These are phyloP conservation scores for Tylopilus subfusipes DNA, from an alignment of 768 basidiomycete species.

Conservation along the genomic window DNA sequence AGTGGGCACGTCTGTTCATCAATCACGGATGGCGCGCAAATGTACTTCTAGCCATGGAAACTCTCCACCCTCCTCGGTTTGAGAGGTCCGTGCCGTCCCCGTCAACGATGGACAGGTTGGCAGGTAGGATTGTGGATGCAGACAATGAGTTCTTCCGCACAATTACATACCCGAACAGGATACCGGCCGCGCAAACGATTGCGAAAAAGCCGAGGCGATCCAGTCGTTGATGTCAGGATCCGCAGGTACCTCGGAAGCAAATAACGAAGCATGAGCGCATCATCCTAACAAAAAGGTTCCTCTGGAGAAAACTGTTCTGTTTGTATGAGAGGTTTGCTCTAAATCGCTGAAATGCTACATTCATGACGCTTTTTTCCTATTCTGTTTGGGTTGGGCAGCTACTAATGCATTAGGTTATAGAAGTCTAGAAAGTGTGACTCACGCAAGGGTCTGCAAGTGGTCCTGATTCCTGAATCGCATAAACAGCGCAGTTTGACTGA, in stretches of 20 bases:
- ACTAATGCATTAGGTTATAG: too few relatives aligned
- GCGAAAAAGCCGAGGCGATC: constrained; percentile 5
- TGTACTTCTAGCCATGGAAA: constrained; percentile 52
- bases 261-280: background rate
- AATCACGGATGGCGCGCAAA: constrained; percentile 61
- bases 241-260: background rate
- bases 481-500: too few relatives aligned
- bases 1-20: constrained; percentile 73
- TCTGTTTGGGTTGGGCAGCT: too few relatives aligned
- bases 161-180: background rate
- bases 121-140: background rate
- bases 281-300: too few relatives aligned
- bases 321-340: too few relatives aligned
- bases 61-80: constrained; percentile 53
- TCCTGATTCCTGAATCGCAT: too few relatives aligned
- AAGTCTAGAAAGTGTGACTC: too few relatives aligned
- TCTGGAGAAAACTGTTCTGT: too few relatives aligned
- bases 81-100: constrained; percentile 54
- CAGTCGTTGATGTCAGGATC: background rate
- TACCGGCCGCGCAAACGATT: background rate
- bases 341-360: too few relatives aligned
- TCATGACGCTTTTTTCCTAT: too few relatives aligned
- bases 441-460: constrained; percentile 34
- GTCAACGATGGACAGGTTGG: constrained; percentile 53
- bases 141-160: background rate